Conservation (phyloP, 805 yeast genomes). For the Candida alai region DNA sequence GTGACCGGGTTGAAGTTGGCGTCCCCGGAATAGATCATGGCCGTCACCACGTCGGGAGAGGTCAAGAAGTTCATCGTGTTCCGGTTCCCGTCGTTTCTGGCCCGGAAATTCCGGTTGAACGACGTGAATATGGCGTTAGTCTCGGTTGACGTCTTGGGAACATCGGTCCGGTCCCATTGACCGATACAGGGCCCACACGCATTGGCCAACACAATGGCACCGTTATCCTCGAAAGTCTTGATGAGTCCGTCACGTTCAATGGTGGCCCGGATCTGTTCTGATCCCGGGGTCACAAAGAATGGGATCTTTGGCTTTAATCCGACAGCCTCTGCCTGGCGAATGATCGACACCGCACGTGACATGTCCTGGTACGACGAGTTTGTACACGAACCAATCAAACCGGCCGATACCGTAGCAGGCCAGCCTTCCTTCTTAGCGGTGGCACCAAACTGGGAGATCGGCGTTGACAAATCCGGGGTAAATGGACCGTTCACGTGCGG, state of each 20-base stretch:
- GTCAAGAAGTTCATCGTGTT: slow-evolving; percentile 96
- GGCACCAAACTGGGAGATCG: slow-evolving; percentile 75
- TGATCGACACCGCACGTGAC: slow-evolving; percentile 92
- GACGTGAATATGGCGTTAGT: slow-evolving; percentile 92
- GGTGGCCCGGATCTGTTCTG: slow-evolving; percentile 97
- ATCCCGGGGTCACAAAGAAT: slow-evolving; percentile 95
- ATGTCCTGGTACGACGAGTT: slow-evolving; percentile 98
- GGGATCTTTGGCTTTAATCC: slow-evolving; percentile 90
- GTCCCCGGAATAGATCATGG: slow-evolving; percentile 93
- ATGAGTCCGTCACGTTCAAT: slow-evolving; percentile 92
- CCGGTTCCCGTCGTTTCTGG: slow-evolving; percentile 98
- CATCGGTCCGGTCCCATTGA: slow-evolving; percentile 95
- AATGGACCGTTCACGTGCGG: slow-evolving; percentile 98
- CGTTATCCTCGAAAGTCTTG: slow-evolving; percentile 74
- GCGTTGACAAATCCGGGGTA: slow-evolving; percentile 96
- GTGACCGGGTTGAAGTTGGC: slow-evolving; percentile 88
- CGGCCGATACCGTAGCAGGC: slow-evolving; percentile 86
- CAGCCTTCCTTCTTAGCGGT: slow-evolving; percentile 71
- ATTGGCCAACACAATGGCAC: slow-evolving; percentile 90
- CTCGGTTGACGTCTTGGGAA: slow-evolving; percentile 58
- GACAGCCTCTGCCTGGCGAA: slow-evolving; percentile 77
- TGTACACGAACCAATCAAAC: slow-evolving; percentile 97
- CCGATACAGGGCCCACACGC: slow-evolving; percentile 99
- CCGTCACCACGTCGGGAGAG: slow-evolving; percentile 97
- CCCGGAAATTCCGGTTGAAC: slow-evolving; percentile 95